phyloP scores from a whole-genome alignment of 2,329 filamentous ascomycete genomes.

The Hysterium pulicare region DNA sequence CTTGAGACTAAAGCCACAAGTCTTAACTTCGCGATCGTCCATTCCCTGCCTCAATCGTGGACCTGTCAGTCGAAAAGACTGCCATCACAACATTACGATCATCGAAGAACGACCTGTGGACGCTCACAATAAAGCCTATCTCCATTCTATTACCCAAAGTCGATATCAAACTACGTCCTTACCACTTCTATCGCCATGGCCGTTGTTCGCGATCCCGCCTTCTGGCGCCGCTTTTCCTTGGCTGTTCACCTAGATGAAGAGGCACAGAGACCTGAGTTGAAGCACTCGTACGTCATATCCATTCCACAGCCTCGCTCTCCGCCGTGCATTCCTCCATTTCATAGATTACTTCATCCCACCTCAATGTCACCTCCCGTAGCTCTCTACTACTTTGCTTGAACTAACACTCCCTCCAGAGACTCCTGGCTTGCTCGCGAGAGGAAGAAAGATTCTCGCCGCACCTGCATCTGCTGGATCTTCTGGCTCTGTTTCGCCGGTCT shows the following conservation, averaged over 20 bases:
- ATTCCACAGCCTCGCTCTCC: constrained; percentile 10
- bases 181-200: constrained; percentile 47
- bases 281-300: constrained; percentile 38
- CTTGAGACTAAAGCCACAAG: too few species aligned
- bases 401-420: constrained; percentile 27
- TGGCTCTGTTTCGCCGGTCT: constrained; percentile 46
- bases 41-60: too few species aligned
- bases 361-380: neutral
- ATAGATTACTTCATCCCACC: neutral
- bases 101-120: too few species aligned
- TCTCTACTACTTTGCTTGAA: constrained; percentile 5
- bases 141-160: too few species aligned
- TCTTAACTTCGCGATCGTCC: too few species aligned
- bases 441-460: constrained; percentile 46
- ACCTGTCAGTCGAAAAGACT: too few species aligned
- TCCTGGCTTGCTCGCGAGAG: constrained; percentile 54
- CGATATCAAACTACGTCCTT: too few species aligned
- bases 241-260: constrained; percentile 57
- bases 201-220: constrained; percentile 54
- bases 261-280: constrained; percentile 21
- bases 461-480: constrained; percentile 48
- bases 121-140: too few species aligned
- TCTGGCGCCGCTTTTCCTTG: constrained; percentile 59
- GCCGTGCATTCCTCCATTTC: neutral
- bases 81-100: too few species aligned